Evolutionary conservation across 2,329 filamentous ascomycete species (phyloP), one percentile per base, ranked within the genome.

Genomic region (Pseudogymnoascus sp.): DNA sequence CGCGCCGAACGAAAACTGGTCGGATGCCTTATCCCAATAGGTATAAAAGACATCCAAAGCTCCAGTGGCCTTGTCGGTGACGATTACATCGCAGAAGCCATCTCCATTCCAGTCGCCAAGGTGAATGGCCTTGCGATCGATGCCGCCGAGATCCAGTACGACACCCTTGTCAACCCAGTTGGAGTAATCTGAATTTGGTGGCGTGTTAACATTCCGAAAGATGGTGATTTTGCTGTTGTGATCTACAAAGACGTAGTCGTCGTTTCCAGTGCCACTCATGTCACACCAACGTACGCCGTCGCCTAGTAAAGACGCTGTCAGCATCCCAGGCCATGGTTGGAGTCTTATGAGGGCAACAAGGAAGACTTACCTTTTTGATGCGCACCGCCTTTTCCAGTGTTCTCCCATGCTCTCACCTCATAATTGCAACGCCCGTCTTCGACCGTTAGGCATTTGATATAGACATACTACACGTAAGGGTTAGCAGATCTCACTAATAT

Each of bases 31-130:
- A 1, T 36, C 21, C 39, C 61, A 60, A 40, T 63, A 64, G 63
- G 71, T 74, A 35, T 66, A 57, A 61, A 62, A 73, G 36, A 71
- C 65, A n/a, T 68, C 54, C 4, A 71, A 62, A 11, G 61, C 63
- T 21, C 69, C 69, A 11, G 62, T 68, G 7, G 70, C 62, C 1
- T 65, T 67, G 21, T 73, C 63, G 1, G 71, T 66, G 60, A 62
- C 69, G 36, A 74, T 64, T 44, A 74, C 68, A 40, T 76, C 74
- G 58, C 69, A 72, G 1, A 63, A 50, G 0, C 73, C 72, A 61
- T 75, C 73, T 7, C 70, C 72, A 50, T 76, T 68, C 72, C 72
- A 75, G 63, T 76, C 74, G 1, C 65, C 68, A 5, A 75, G 62
- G 41, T 75, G 71, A 4, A 76, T 47, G 37, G 68, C 68, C 4